Conservation (phyloP, 2,329 filamentous ascomycete genomes). For the Massarina eburnea region DNA sequence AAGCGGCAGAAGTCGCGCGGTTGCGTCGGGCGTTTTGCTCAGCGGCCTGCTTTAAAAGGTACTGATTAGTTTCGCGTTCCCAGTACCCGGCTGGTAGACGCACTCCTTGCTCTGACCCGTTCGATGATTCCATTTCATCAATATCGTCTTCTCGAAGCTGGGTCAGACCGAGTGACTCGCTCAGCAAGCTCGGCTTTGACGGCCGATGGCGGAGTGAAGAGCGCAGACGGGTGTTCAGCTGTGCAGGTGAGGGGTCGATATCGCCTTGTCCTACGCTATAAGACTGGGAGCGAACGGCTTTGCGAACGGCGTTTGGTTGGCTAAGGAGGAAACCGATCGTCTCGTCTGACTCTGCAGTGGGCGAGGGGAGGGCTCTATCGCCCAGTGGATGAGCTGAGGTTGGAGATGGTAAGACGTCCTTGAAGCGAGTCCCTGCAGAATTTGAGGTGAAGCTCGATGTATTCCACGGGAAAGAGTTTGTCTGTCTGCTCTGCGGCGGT, state of each 20-base stretch:
- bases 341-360: slow-evolving; percentile 52
- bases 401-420: slow-evolving; percentile 38
- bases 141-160: slow-evolving; percentile 45
- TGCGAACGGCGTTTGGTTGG: slow-evolving; percentile 73
- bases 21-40: slow-evolving; percentile 40
- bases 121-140: slow-evolving; percentile 67
- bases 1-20: slow-evolving; percentile 30
- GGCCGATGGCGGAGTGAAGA: slow-evolving; percentile 71
- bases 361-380: slow-evolving; percentile 27
- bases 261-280: slow-evolving; percentile 94
- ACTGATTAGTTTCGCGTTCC: slow-evolving; percentile 24
- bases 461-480: slow-evolving; percentile 48
- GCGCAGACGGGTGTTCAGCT: slow-evolving; percentile 53
- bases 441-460: slow-evolving; percentile 36
- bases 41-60: slow-evolving; percentile 40
- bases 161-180: slow-evolving; percentile 51
- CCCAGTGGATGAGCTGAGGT: slow-evolving; percentile 28
- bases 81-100: slow-evolving; percentile 35
- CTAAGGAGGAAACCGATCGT: slow-evolving; percentile 39
- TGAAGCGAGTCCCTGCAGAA: slow-evolving; percentile 27
- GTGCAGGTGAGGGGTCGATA: slow-evolving; percentile 47
- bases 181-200: slow-evolving; percentile 75
- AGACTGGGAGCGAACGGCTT: slow-evolving; percentile 92
- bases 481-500: slow-evolving; percentile 43
- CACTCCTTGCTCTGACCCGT: slow-evolving; percentile 58